Conservation (phyloP, 345 rosid species). For the Linum trigynum region DNA sequence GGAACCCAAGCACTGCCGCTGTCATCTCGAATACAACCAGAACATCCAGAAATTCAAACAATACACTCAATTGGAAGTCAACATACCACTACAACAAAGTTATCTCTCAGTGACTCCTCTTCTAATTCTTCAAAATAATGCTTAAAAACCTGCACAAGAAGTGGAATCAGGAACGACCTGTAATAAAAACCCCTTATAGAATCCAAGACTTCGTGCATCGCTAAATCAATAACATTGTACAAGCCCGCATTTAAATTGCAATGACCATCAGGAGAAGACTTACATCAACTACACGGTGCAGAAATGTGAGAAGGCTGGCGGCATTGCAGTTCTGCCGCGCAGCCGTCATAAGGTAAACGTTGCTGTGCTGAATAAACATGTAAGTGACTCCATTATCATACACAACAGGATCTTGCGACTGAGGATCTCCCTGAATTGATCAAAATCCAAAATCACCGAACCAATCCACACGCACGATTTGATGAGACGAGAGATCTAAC, state of each 20-base stretch:
- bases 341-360: constrained; percentile 83
- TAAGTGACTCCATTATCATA: constrained; percentile 89
- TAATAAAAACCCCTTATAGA: not conserved
- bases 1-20: constrained; percentile 10
- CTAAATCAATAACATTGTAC: not conserved
- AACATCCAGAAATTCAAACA: not conserved
- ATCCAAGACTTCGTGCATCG: not conserved
- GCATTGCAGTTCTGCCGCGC: constrained; percentile 97
- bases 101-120: constrained; percentile 94
- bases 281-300: constrained; percentile 92
- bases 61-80: not conserved
- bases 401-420: constrained; percentile 92
- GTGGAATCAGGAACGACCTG: not conserved
- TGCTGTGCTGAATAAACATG: constrained; percentile 91
- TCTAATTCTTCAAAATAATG: constrained; percentile 96
- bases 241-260: too few species aligned
- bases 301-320: constrained; percentile 77
- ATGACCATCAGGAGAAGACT: constrained; percentile 17
- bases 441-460: not conserved
- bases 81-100: constrained; percentile 96
- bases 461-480: not conserved
- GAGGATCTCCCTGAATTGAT: constrained; percentile 75
- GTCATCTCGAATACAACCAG: not conserved
- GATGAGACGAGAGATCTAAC: not conserved
- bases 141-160: constrained; percentile 59